Conservation (phyloP, 768 basidiomycete genomes). For the Leccinum rimulosum region DNA sequence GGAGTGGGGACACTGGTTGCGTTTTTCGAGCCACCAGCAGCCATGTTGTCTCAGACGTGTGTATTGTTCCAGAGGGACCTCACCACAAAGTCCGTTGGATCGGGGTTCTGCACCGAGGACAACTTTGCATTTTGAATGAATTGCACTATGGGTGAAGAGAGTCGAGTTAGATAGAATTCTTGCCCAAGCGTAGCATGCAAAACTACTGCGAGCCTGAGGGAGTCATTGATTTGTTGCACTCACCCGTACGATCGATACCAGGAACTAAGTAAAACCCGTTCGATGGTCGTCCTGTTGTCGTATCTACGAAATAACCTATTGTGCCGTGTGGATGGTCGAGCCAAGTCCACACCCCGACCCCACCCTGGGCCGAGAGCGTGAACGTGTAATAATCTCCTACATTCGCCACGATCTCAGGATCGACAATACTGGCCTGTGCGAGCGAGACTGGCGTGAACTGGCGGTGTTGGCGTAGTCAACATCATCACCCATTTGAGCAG, state of each 20-base stretch:
- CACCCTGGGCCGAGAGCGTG: constrained; percentile 49
- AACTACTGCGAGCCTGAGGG: neutral
- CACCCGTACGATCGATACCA: constrained; percentile 49
- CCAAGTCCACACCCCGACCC: constrained; percentile 59
- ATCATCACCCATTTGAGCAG: too few relatives aligned
- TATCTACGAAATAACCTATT: constrained; percentile 51
- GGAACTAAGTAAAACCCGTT: constrained; percentile 61
- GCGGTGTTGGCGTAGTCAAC: neutral
- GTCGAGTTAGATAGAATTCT: neutral
- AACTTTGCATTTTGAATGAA: constrained; percentile 40
- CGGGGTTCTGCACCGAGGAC: constrained; percentile 38
- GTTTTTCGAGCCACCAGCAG: too few relatives aligned
- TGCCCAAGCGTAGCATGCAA: neutral
- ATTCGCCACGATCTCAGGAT: too few relatives aligned
- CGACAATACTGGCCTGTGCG: constrained; percentile 18
- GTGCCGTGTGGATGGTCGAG: constrained; percentile 57
- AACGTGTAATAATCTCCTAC: constrained; percentile 40
- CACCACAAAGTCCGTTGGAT: constrained; percentile 45
- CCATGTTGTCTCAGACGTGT: constrained; percentile 23
- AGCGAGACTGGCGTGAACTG: constrained; percentile 55
- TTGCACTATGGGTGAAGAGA: constrained; percentile 30
- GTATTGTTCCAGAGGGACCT: constrained; percentile 56
- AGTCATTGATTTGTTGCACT: constrained; percentile 11
- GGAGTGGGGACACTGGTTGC: too few relatives aligned
- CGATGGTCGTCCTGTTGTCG: constrained; percentile 36